Base-by-base conservation (phyloP, 2,329 filamentous ascomycete genomes). In the Arthrobotrys pseudoclavata region DNA sequence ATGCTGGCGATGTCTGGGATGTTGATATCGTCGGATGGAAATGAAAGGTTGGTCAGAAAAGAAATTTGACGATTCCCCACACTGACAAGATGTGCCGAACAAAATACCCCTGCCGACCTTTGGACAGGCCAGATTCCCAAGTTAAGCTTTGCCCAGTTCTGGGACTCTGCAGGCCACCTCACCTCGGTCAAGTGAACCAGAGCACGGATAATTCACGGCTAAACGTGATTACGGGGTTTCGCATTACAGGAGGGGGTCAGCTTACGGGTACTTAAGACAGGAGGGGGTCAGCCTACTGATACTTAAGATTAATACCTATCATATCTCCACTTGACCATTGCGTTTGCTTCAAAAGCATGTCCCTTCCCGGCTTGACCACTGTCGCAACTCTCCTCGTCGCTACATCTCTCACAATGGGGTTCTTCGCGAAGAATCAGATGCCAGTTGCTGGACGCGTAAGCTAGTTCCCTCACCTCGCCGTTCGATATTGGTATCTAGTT, bases 391-490 rank as follows among this genome's bases (percentile, higher is more conserved):
- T 71, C 4, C 26, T 74, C n/a, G 45, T 69, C 53, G 64, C 75
- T 15, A 61, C 69, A 10, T 53, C 55, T 60, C 22, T 81, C 80
- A 84, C 86, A 60, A 94, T 94, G 91, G 90, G 91, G n/a, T 82
- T 91, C 75, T 91, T 93, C 74, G 84, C 87, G 69, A 91, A 88
- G 80, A 93, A 97, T 83, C 88, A 93, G 79, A 93, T 98, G 86
- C 89, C 90, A 62, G 92, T 97, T 10, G 90, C 94, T 81, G 93
- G 93, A 83, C 92, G 91, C 87, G 94, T 96, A 83, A 62, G 86
- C 82, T 13, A 40, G 10, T n/a, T 20, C 45, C 34, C 2, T 53
- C 20, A 20, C 15, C 5, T 2, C 6, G 10, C 15, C 13, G 15
- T 18, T 22, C 2, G 12, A 53, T 34, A 53, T 34, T 20, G 4